Conservation (phyloP, 2,329 filamentous ascomycete genomes). For the Fusarium nematophilum region DNA sequence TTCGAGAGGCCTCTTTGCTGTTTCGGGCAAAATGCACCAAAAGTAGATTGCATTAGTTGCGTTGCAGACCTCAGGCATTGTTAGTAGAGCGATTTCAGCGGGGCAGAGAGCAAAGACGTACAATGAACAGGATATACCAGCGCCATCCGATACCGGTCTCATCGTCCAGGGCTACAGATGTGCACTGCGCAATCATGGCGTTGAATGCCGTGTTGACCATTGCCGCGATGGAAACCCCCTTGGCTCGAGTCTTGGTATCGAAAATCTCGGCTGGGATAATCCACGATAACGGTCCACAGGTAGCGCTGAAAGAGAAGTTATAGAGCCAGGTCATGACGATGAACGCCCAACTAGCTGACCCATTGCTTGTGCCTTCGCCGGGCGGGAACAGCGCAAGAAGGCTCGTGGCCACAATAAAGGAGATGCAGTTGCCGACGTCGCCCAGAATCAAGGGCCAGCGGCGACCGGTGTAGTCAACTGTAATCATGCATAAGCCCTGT, state of each 20-base stretch:
- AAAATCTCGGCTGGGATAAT: slow-evolving; percentile 77
- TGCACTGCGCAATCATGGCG: slow-evolving; percentile 75
- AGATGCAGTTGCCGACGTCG: slow-evolving; percentile 75
- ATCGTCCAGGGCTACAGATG: slow-evolving; percentile 55
- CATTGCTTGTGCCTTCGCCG: neutral
- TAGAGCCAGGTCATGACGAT: slow-evolving; percentile 29
- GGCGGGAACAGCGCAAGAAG: slow-evolving; percentile 30
- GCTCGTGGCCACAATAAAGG: slow-evolving; percentile 49
- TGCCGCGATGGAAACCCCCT: slow-evolving; percentile 78
- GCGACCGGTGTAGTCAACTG: slow-evolving; percentile 76
- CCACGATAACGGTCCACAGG: slow-evolving; percentile 45
- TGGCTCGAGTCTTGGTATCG: slow-evolving; percentile 77
- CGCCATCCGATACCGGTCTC: slow-evolving; percentile 49
- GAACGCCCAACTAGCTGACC: slow-evolving; percentile 52
- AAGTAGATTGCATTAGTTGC: slow-evolving; percentile 59
- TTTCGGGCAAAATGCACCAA: slow-evolving; percentile 75
- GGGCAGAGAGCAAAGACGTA: slow-evolving; percentile 17
- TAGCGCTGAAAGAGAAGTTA: slow-evolving; percentile 28
- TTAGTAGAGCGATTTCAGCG: neutral
- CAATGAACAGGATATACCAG: slow-evolving; percentile 55
- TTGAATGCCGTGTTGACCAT: slow-evolving; percentile 80
- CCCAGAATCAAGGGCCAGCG: slow-evolving; percentile 77
- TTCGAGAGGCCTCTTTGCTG: slow-evolving; percentile 70
- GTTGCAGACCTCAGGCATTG: slow-evolving; percentile 10
- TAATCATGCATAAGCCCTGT: slow-evolving; percentile 73